phyloP scores from a whole-genome alignment of 352 stramenopile species.

The Thalassiosira livingstoniorum region DNA sequence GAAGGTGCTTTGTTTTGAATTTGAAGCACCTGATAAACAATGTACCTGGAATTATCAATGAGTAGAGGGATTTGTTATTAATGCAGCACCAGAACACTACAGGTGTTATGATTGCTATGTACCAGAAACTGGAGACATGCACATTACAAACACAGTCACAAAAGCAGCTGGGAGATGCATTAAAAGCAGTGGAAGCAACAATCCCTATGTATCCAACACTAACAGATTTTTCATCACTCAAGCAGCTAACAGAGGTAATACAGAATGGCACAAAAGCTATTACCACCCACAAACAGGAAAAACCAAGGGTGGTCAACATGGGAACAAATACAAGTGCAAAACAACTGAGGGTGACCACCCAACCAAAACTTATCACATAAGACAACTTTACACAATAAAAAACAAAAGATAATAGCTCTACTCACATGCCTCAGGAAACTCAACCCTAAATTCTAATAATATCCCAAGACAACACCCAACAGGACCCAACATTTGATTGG shows the following conservation, averaged over 20 bases:
- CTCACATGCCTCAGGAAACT: too few relatives aligned
- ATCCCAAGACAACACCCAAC: not conserved
- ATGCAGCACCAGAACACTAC: conserved; percentile 49
- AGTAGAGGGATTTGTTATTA: conserved; percentile 43
- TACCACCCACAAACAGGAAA: not conserved
- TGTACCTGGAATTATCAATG: conserved; percentile 31
- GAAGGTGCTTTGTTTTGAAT: conserved; percentile 28
- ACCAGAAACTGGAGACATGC: not conserved
- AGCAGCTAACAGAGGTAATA: not conserved
- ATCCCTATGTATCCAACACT: not conserved
- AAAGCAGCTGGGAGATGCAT: not conserved
- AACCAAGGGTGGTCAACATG: too few relatives aligned
- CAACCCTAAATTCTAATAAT: not conserved
- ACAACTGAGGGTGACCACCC: not conserved
- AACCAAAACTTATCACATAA: too few relatives aligned
- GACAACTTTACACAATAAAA: too few relatives aligned
- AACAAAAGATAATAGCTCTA: too few relatives aligned
- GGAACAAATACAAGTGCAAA: not conserved
- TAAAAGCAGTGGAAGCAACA: not conserved
- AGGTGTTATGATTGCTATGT: conserved; percentile 23
- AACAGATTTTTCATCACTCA: not conserved
- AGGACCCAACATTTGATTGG: not conserved
- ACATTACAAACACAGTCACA: not conserved
- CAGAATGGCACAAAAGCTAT: not conserved
- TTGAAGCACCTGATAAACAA: conserved; percentile 31